Percentiles rank a stretch among this genome's conserved stretches.
Evolutionary conservation across 1,284 basidiomycete genomes (phyloP).

Genomic region (Singerocomus inundabilis): DNA sequence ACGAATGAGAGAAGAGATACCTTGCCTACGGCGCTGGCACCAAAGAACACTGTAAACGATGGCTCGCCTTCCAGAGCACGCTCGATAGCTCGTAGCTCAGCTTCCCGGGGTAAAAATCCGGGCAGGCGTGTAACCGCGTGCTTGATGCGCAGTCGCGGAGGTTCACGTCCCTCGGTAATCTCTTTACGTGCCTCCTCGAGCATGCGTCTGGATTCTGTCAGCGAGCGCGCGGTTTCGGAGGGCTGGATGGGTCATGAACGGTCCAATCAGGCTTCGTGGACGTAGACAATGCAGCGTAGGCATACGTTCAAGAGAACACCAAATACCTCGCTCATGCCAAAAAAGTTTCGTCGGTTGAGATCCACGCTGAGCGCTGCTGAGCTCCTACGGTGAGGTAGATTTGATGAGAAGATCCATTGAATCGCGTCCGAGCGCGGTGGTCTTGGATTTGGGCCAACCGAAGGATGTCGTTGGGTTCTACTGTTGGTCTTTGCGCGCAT

Average conservation of each 20-base stretch:
- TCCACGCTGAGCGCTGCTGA: conserved; percentile 56
- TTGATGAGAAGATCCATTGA: conserved; percentile 73
- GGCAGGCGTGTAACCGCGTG: conserved; percentile 78
- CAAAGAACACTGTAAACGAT: conserved; percentile 77
- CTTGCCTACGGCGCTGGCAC: conserved; percentile 80
- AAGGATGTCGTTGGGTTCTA: conserved; percentile 24
- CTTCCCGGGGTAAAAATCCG: conserved; percentile 65
- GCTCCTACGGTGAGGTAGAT: conserved; percentile 59
- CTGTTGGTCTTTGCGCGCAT: conserved; percentile 28
- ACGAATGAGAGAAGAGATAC: conserved; percentile 32
- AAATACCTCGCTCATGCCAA: conserved; percentile 76
- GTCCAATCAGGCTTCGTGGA: conserved; percentile 9
- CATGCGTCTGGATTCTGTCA: conserved; percentile 71
- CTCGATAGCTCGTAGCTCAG: conserved; percentile 63
- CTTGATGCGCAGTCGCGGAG: conserved; percentile 64
- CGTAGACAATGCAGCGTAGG: conserved; percentile 13
- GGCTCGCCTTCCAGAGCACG: conserved; percentile 67
- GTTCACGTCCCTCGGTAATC: conserved; percentile 63
- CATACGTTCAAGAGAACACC: conserved; percentile 73
- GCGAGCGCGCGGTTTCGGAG: conserved; percentile 70
- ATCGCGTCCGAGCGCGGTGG: conserved; percentile 34
- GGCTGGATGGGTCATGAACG: conserved; percentile 46
- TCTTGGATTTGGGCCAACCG: conserved; percentile 26
- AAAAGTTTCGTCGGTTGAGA: conserved; percentile 66
- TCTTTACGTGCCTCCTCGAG: conserved; percentile 75